A percentile compares a stretch with the other conserved stretches of the same genome.
Evolutionary conservation across 306 rosid species (phyloP).

Genomic region (apple (Malus domestica)): ASM211411v1 NC_041804.1:3680501-3681000

Average conservation of each 20-base stretch:
- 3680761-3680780: constrained; percentile 89
- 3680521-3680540: neutral
- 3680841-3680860: neutral
- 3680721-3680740: constrained; percentile 72
- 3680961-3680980: constrained; percentile 68
- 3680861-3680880: neutral
- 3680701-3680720: constrained; percentile 61
- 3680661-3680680: constrained; percentile 61
- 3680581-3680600: neutral
- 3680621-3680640: neutral
- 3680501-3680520: neutral
- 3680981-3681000: constrained; percentile 63
- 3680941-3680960: constrained; percentile 54
- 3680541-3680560: neutral
- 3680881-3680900: neutral
- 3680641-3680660: neutral
- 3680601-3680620: neutral
- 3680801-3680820: constrained; percentile 13
- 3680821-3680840: neutral
- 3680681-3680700: constrained; percentile 77
- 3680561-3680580: neutral
- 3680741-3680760: constrained; percentile 71
- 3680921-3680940: constrained; percentile 86
- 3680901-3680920: constrained; percentile 58
- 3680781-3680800: constrained; percentile 44